Evolutionary conservation across 441 rosid species (phyloP), one percentile per base, ranked within the genome.

Genomic region (Jatropha podagrica): DNA sequence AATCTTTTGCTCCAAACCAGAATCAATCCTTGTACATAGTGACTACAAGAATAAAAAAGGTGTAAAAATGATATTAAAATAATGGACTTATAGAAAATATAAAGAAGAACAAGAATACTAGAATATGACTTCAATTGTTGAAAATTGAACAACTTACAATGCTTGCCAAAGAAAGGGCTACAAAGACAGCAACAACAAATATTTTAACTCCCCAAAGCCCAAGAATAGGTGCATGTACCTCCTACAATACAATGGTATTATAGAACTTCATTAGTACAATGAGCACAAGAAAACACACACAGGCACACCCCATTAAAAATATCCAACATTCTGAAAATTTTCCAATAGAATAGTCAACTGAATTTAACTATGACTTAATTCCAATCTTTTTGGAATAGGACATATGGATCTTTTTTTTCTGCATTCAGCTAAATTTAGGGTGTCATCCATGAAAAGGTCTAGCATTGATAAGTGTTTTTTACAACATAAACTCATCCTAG

Each of bases 1-100:
- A 84, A 95, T 87, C 82, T 92, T 87, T 81, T 95, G 98, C 78
- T 95, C 98, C 87, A 95, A 84, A 81, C 98, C 98, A 76, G 97
- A 86, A 79, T 92, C 90, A 70, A 92, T 89, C 77, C 98, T 85
- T 46, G 97, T 88, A 72, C 90, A 86, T 70, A 95, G 81, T 40
- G 96, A 95, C 98, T 93, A 73, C 40, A 65, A 77, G 65, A 20
- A 68, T 76, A 7, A 67, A 52, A 41, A 17, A 14, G 12, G 18
- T 41, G 14, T 8, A 62, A 13, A 23, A 61, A 62, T 51, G 9
- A 20, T 61, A 77, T 52, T 46, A 58, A 67, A 18, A n/a, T 1
- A 44, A 18, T 26, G 42, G 18, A 42, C 26, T 59, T 71, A 52
- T 3, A 73, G 13, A 14, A 13, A 14, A n/a, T 23, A 38, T 49